A percentile compares a stretch with the other conserved stretches of the same genome.
phyloP scores from a whole-genome alignment of 2,329 filamentous ascomycete genomes.

The Colletotrichum sp. region DNA sequence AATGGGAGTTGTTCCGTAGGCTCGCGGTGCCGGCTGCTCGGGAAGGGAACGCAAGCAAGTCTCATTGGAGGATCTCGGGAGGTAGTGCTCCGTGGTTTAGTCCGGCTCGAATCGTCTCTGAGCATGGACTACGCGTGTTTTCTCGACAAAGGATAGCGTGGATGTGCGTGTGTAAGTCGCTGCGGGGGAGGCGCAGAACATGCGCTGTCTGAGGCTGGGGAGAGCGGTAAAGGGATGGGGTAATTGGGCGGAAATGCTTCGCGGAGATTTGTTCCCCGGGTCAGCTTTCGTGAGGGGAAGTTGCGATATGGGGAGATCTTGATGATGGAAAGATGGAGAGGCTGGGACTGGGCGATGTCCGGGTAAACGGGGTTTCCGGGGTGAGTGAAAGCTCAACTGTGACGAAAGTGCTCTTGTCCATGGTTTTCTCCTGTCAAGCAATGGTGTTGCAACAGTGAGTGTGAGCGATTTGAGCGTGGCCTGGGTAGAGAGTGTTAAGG shows the following conservation, averaged over 20 bases:
- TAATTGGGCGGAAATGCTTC: not conserved
- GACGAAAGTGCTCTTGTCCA: not conserved
- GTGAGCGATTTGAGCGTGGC: not conserved
- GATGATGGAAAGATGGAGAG: not conserved
- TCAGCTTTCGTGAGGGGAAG: not conserved
- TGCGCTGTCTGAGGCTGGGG: not conserved
- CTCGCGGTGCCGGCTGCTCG: not conserved
- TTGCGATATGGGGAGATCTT: not conserved
- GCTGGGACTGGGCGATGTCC: not conserved
- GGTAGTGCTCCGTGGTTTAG: slow-evolving; percentile 1
- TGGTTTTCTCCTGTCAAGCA: not conserved
- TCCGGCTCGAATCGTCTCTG: not conserved
- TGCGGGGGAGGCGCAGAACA: not conserved
- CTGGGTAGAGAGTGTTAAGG: not conserved
- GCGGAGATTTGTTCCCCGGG: not conserved
- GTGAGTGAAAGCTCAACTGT: not conserved
- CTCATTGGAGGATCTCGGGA: not conserved
- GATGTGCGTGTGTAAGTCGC: not conserved
- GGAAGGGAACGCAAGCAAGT: not conserved
- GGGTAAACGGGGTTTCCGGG: not conserved
- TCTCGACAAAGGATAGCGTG: not conserved
- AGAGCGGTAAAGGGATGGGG: not conserved
- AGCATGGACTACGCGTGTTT: not conserved
- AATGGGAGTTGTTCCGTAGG: not conserved
- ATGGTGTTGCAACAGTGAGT: not conserved